Conservation (phyloP, 2,329 filamentous ascomycete species). For the Zymoseptoria ardabiliae region DNA sequence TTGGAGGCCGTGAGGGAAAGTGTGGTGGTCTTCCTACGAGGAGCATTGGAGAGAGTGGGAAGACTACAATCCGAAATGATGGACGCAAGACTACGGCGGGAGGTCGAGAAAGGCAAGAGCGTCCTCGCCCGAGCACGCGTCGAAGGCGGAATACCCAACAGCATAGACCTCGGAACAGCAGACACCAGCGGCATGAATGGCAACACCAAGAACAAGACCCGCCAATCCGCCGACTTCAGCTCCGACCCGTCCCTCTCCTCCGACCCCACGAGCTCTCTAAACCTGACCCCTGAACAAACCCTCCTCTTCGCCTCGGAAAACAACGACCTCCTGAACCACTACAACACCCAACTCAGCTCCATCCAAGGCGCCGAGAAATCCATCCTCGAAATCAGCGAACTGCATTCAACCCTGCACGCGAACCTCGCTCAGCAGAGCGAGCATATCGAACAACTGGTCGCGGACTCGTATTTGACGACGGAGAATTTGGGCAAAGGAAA, state of each 20-base stretch:
- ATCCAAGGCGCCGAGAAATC: constrained; percentile 86
- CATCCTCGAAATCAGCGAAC: constrained; percentile 81
- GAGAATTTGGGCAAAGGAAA: constrained; percentile 88
- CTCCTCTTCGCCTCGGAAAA: constrained; percentile 94
- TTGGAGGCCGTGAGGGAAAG: constrained; percentile 68
- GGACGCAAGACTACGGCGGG: constrained; percentile 74
- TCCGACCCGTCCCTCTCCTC: not conserved
- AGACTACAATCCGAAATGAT: constrained; percentile 84
- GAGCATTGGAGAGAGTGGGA: constrained; percentile 67
- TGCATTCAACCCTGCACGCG: constrained; percentile 80
- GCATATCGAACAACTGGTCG: constrained; percentile 80
- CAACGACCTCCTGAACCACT: constrained; percentile 84
- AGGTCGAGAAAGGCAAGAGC: constrained; percentile 84
- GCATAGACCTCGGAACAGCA: constrained; percentile 10
- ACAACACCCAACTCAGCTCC: constrained; percentile 89
- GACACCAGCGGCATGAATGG: not conserved
- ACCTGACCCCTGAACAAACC: constrained; percentile 73
- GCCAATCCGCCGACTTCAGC: constrained; percentile 4
- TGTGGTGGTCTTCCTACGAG: constrained; percentile 73
- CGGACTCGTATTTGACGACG: constrained; percentile 71
- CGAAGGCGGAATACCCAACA: constrained; percentile 18
- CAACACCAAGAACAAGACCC: constrained; percentile 1
- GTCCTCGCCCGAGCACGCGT: constrained; percentile 58
- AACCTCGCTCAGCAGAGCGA: constrained; percentile 82
- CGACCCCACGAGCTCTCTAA: constrained; percentile 5